These are phyloP conservation scores for Setomelanomma holmii DNA, from an alignment of 2,329 filamentous ascomycete species.

Conservation along the genomic window DNA sequence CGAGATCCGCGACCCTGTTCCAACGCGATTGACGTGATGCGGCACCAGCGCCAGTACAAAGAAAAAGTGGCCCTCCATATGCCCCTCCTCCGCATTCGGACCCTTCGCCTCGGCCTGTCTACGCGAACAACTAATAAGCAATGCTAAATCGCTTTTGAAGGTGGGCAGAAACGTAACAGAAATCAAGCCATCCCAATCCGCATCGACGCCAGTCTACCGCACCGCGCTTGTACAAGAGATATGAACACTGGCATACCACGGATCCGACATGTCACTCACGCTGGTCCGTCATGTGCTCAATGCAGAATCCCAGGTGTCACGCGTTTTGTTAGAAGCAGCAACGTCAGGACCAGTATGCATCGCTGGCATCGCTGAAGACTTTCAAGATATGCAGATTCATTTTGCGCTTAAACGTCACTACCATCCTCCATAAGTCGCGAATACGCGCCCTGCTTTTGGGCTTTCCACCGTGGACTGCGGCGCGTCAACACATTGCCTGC, in stretches of 20 bases:
- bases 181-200: slow-evolving; percentile 12
- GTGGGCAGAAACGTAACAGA: slow-evolving; percentile 32
- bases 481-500: slow-evolving; percentile 21
- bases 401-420: slow-evolving; percentile 7
- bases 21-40: neutral
- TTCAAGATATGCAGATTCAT: neutral
- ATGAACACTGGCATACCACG: neutral
- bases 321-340: neutral
- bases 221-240: neutral
- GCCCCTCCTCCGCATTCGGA: slow-evolving; percentile 31
- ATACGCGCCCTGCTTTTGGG: slow-evolving; percentile 25
- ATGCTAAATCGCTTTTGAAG: slow-evolving; percentile 24
- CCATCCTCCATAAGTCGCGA: slow-evolving; percentile 19
- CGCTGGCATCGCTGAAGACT: neutral
- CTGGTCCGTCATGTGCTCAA: neutral
- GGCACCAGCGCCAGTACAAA: neutral
- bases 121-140: slow-evolving; percentile 21
- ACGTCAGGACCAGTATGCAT: neutral
- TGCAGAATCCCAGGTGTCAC: neutral
- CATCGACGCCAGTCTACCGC: slow-evolving; percentile 1
- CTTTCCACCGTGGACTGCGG: slow-evolving; percentile 33
- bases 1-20: slow-evolving; percentile 10
- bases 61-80: neutral
- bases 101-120: slow-evolving; percentile 5
- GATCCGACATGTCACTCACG: neutral